A percentile compares a stretch with the other conserved stretches of the same genome.
phyloP scores from a whole-genome alignment of 129 eudicot species.

The Centella asiatica region DNA sequence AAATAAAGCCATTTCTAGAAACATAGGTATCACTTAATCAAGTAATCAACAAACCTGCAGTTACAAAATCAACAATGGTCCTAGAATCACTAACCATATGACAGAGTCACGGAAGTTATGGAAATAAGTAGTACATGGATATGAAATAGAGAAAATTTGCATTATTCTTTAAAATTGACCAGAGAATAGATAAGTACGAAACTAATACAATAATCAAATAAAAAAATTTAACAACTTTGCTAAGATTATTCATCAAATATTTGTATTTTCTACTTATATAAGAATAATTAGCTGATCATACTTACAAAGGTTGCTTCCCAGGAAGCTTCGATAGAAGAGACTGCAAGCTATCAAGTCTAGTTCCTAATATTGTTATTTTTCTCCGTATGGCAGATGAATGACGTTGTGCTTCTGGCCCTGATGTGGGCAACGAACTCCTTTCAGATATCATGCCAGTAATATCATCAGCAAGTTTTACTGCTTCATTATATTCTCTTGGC shows the following conservation, averaged over 20 bases:
- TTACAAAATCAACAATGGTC: background rate
- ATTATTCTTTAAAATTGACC: background rate
- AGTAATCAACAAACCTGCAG: background rate
- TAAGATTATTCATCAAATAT: background rate
- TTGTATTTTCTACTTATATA: background rate
- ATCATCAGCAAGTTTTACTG: slow-evolving; percentile 72
- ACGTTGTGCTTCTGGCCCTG: slow-evolving; percentile 72
- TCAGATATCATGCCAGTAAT: slow-evolving; percentile 68
- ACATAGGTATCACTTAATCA: background rate
- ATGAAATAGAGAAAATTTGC: background rate
- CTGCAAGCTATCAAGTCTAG: slow-evolving; percentile 71
- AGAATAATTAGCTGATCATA: background rate
- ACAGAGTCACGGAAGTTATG: background rate
- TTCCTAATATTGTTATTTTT: slow-evolving; percentile 69
- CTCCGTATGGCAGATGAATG: slow-evolving; percentile 67
- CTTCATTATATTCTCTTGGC: slow-evolving; percentile 69
- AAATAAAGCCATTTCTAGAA: background rate
- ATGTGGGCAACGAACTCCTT: slow-evolving; percentile 43
- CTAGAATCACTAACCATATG: background rate
- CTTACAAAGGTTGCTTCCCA: slow-evolving; percentile 66
- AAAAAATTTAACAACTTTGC: background rate
- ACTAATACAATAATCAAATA: too few species aligned
- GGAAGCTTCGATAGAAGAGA: slow-evolving; percentile 65
- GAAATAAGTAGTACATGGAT: background rate
- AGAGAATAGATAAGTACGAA: background rate